Conservation (phyloP, 192 early-diverging fungal species). For the Phycomyces nitens region DNA sequence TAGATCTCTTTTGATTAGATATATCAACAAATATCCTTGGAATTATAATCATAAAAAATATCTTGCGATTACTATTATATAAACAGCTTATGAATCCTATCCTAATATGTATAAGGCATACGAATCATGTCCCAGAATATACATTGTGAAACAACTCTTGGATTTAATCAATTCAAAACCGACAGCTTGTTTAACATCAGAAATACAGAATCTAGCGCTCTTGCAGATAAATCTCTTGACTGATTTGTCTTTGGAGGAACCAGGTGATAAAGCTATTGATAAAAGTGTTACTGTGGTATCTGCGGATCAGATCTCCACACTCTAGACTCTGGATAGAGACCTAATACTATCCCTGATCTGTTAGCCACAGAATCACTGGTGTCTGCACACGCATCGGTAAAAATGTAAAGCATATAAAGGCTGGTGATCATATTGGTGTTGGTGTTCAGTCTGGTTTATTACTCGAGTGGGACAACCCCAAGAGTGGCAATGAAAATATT, state of each 20-base stretch:
- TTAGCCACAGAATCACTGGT: slow-evolving; percentile 57
- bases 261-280: slow-evolving; percentile 44
- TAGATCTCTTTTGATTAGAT: no score
- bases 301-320: slow-evolving; percentile 79
- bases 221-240: slow-evolving; percentile 25
- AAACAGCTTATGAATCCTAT: no score
- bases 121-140: no score
- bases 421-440: slow-evolving; percentile 50
- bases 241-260: slow-evolving; percentile 27
- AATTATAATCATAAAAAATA: no score
- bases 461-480: slow-evolving; percentile 39
- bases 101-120: no score
- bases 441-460: slow-evolving; percentile 66
- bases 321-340: slow-evolving; percentile 40
- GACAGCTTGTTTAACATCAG: no score
- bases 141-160: no score
- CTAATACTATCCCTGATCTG: slow-evolving; percentile 39
- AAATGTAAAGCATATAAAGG: slow-evolving; percentile 34
- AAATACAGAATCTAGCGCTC: no score
- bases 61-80: no score
- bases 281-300: slow-evolving; percentile 61
- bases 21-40: no score
- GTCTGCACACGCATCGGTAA: slow-evolving; percentile 36
- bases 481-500: slow-evolving; percentile 38
- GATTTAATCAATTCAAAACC: no score